Conservation (phyloP, 1,284 basidiomycete species). For the Papiliotrema fonsecae region DNA sequence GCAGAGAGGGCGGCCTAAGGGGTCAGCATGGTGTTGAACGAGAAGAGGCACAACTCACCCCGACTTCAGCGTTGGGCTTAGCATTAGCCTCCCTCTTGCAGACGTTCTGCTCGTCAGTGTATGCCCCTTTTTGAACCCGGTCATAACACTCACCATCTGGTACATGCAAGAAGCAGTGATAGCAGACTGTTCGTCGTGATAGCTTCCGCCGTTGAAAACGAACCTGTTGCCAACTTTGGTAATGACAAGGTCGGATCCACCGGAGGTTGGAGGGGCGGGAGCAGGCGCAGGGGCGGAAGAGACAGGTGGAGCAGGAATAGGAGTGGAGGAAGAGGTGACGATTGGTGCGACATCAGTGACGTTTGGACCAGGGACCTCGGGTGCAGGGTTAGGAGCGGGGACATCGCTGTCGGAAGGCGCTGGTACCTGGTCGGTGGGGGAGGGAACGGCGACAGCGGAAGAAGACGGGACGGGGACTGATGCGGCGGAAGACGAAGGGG, state of each 20-base stretch:
- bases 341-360: too few species aligned
- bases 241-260: neutral
- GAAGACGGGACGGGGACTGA: neutral
- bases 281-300: neutral
- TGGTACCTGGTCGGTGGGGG: neutral
- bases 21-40: too few species aligned
- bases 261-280: neutral
- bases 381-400: too few species aligned
- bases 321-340: neutral
- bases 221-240: neutral
- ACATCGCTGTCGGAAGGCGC: too few species aligned
- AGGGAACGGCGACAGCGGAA: neutral
- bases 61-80: conserved; percentile 11
- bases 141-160: neutral
- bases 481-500: neutral
- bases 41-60: too few species aligned
- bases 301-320: neutral
- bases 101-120: conserved; percentile 5
- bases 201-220: conserved; percentile 4
- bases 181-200: neutral
- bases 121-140: neutral
- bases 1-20: conserved; percentile 5
- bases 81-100: conserved; percentile 12
- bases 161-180: neutral
- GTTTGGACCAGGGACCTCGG: too few species aligned